Conservation (phyloP, 495 filamentous ascomycete genomes). For the Tuber aestivum region DNA sequence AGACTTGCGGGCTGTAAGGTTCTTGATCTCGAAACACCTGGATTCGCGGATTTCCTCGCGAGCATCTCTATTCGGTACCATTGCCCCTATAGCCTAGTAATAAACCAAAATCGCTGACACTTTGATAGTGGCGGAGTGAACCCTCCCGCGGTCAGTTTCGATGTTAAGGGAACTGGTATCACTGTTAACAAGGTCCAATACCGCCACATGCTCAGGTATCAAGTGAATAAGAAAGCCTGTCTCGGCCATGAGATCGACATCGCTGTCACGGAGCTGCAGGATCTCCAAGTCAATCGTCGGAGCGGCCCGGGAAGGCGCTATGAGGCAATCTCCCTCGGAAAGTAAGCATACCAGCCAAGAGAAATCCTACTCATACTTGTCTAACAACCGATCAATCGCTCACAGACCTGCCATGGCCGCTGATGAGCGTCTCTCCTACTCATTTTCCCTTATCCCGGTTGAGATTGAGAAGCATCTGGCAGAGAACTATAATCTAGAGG, state of each 20-base stretch:
- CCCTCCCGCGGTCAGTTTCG: constrained; percentile 25
- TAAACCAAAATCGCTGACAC: neutral
- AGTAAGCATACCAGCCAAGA: neutral
- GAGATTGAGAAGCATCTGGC: constrained; percentile 29
- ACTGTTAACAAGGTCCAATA: constrained; percentile 20
- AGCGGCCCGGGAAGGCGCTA: constrained; percentile 4
- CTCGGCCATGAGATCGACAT: constrained; percentile 27
- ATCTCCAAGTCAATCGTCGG: constrained; percentile 28
- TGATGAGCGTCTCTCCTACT: constrained; percentile 17
- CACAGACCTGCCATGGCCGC: constrained; percentile 4
- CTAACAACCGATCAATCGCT: neutral
- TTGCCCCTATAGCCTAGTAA: neutral
- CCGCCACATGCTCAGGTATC: neutral
- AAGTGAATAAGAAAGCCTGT: constrained; percentile 7
- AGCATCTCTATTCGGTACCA: constrained; percentile 33
- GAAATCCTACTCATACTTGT: neutral
- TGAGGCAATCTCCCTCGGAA: neutral
- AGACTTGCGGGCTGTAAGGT: constrained; percentile 26
- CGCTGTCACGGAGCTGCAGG: constrained; percentile 30
- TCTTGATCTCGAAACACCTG: constrained; percentile 25
- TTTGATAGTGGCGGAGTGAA: constrained; percentile 11
- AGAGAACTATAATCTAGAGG: constrained; percentile 30
- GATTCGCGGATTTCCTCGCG: constrained; percentile 28
- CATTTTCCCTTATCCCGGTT: constrained; percentile 29
- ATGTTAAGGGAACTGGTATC: constrained; percentile 31